A percentile compares a stretch with the other conserved stretches of the same genome.
Conservation (phyloP, 371 early-diverging fungal genomes). For the Mucor saturninus region DNA sequence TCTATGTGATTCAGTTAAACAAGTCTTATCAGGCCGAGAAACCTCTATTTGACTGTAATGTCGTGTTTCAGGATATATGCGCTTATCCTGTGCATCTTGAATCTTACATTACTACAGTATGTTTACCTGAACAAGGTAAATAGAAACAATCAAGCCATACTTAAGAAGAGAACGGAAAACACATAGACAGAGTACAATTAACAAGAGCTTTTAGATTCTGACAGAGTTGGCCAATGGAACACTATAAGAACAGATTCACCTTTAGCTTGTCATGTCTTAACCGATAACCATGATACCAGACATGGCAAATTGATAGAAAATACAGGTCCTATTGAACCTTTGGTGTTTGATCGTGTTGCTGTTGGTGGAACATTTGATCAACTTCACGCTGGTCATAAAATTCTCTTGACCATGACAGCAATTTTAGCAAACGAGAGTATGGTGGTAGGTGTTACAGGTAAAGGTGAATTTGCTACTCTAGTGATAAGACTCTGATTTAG, state of each 20-base stretch:
- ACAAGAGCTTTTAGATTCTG: constrained; percentile 7
- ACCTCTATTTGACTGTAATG: constrained; percentile 44
- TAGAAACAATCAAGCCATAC: background rate
- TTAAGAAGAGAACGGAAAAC: background rate
- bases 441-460: constrained; percentile 73
- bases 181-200: background rate
- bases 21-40: constrained; percentile 23
- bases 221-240: constrained; percentile 13
- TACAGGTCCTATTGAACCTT: constrained; percentile 23
- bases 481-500: background rate
- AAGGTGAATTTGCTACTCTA: constrained; percentile 41
- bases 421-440: constrained; percentile 65
- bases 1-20: constrained; percentile 41
- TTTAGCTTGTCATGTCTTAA: background rate
- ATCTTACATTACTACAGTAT: constrained; percentile 20
- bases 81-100: constrained; percentile 34
- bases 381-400: constrained; percentile 93
- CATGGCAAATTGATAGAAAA: constrained; percentile 3
- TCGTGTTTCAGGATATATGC: constrained; percentile 42
- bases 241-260: constrained; percentile 9
- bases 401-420: constrained; percentile 85
- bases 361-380: constrained; percentile 98
- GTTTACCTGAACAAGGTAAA: constrained; percentile 23
- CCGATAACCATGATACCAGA: background rate
- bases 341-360: constrained; percentile 61